Conservation (phyloP, 495 filamentous ascomycete species). For the Lasiosphaeris hirsuta region DNA sequence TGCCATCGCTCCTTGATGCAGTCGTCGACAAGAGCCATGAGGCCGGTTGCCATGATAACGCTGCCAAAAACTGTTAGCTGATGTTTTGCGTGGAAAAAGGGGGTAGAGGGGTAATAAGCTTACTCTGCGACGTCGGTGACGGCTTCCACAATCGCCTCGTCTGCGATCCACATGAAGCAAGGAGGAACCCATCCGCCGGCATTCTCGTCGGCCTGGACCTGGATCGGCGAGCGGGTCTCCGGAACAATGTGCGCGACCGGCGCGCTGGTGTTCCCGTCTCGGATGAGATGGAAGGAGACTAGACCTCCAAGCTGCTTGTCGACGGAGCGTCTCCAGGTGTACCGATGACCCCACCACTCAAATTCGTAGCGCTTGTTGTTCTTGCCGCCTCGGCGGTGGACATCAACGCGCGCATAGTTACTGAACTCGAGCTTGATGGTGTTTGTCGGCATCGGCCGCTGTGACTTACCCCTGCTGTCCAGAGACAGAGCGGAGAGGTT, state of each 20-base stretch:
- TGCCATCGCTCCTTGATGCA: slow-evolving; percentile 81
- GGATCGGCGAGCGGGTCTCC: slow-evolving; percentile 64
- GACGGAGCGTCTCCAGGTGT: slow-evolving; percentile 76
- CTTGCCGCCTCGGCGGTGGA: slow-evolving; percentile 68
- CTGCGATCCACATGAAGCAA: slow-evolving; percentile 83
- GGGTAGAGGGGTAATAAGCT: slow-evolving; percentile 42
- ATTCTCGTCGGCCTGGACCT: slow-evolving; percentile 67
- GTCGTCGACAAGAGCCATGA: slow-evolving; percentile 89
- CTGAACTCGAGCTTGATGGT: slow-evolving; percentile 88
- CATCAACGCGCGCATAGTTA: slow-evolving; percentile 91
- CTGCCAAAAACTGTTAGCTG: slow-evolving; percentile 42
- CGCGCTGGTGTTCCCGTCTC: slow-evolving; percentile 56
- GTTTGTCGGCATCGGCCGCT: slow-evolving; percentile 58
- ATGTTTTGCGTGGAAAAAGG: slow-evolving; percentile 8
- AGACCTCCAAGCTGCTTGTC: slow-evolving; percentile 54
- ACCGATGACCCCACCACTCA: slow-evolving; percentile 85
- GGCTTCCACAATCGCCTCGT: slow-evolving; percentile 61
- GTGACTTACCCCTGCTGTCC: slow-evolving; percentile 29
- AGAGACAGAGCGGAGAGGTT: slow-evolving; percentile 38
- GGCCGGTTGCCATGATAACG: slow-evolving; percentile 83
- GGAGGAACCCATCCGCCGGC: slow-evolving; percentile 92
- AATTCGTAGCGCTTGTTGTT: slow-evolving; percentile 79
- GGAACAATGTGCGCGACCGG: slow-evolving; percentile 82
- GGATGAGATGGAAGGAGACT: slow-evolving; percentile 74
- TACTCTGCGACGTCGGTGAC: slow-evolving; percentile 87